Evolutionary conservation across 306 rosid species (phyloP), one percentile per base, ranked within the genome.

Genomic region (Arachis stenosperma): DNA sequence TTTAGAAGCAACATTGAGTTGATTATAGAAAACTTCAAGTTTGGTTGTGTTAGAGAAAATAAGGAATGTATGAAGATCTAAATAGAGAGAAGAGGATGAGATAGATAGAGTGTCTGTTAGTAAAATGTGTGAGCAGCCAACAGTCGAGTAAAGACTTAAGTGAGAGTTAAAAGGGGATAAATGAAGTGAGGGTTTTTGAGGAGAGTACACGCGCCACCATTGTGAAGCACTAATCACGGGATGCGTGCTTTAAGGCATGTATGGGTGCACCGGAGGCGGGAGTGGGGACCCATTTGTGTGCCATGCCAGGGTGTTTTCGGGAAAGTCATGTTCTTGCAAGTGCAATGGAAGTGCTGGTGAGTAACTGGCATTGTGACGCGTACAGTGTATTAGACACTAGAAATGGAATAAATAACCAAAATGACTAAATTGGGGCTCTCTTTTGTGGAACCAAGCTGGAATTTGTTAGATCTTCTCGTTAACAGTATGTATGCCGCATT

Each of bases 161-260:
- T 40, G 51, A 3, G 13, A 13, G 51, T 46, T 8, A 6, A 37
- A n/a, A 12, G 43, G 22, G 22, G 3, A 5, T 33, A 33, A 33
- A 33, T 33, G 37, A 33, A 37, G 30, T 14, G 4, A 11, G 47
- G 48, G 10, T 54, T 77, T 55, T 60, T 54, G 64, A 30, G 57
- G 42, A 14, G 9, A 8, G 69, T 0, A n/a, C 9, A 57, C 12
- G 78, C 52, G 76, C 10, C 50, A 1, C 40, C 5, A 2, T 5
- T 14, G 6, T 48, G 48, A 14, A 52, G 72, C 88, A 46, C 54
- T 70, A 78, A 78, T 84, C 84, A 84, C 80, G 86, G 84, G 75
- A 56, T 30, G 66, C 65, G 75, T 57, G 75, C 47, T 47, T 42
- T 42, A 8, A 37, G 22, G 74, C 15, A 3, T 6, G 3, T 4